A percentile compares a stretch with the other conserved stretches of the same genome.
These are phyloP conservation scores for Cladophialophora carrionii DNA, from an alignment of 2,329 filamentous ascomycete species.

Conservation along the genomic window DNA sequence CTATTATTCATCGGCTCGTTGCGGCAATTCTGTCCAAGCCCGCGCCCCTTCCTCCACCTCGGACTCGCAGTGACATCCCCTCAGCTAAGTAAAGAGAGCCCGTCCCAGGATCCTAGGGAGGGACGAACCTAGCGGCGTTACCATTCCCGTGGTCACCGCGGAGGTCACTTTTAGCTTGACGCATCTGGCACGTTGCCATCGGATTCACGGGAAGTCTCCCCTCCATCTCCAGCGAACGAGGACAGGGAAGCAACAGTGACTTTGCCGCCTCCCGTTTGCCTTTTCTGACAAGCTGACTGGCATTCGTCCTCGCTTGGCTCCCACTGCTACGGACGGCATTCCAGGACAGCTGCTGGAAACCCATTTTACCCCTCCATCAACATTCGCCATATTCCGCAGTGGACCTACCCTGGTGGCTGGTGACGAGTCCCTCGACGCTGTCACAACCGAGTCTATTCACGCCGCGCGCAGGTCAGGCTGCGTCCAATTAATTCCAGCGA, in stretches of 20 bases:
- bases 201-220: constrained; percentile 5
- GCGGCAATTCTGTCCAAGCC: constrained; percentile 20
- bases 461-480: not conserved
- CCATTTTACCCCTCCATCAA: constrained; percentile 22
- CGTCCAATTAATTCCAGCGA: constrained; percentile 10
- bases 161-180: constrained; percentile 23
- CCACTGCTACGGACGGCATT: constrained; percentile 8
- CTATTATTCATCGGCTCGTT: constrained; percentile 27
- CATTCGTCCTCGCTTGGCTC: constrained; percentile 23
- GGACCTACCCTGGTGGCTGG: constrained; percentile 24
- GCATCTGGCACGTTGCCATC: constrained; percentile 26
- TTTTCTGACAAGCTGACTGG: constrained; percentile 27
- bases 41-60: not conserved
- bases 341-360: not conserved
- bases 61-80: constrained; percentile 8
- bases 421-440: constrained; percentile 22
- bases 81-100: constrained; percentile 3
- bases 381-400: constrained; percentile 33
- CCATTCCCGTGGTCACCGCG: constrained; percentile 27
- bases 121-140: constrained; percentile 35
- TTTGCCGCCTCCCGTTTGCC: not conserved
- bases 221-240: constrained; percentile 16
- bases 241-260: not conserved
- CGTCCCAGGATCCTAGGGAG: constrained; percentile 22
- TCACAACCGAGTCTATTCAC: constrained; percentile 8